Base-by-base conservation (phyloP, 1,284 basidiomycete species). In the Testicularia cyperi region DNA sequence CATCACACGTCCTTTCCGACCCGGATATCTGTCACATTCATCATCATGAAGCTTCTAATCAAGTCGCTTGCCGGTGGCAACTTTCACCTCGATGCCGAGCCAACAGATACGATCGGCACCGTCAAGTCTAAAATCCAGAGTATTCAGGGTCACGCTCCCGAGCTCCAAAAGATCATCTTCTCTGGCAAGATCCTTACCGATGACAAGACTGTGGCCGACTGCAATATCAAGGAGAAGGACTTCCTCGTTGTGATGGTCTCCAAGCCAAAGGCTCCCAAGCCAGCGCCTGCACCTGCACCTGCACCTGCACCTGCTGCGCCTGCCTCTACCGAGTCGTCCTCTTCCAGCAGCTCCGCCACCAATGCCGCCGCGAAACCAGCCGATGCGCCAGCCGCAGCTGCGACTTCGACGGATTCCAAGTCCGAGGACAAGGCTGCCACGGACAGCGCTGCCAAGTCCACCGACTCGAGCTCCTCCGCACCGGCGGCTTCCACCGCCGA, bases 241-340 rank as follows among this genome's bases (percentile, higher is more conserved):
- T 99, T 99, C 80, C 81, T 98, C 51, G 95, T 99, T 15, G 84
- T 98, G 35, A 98, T 98, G 94, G 89, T 97, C 33, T 86, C 90
- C 43, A 98, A 71, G 46, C 69, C 69, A 6, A 72, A 72, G 42
- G 54, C 55, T 15, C 45, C 65, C 12, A 68, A 68, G 44, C 52
- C 62, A 33, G 44, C 61, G 12, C 44, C 77, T 14, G 55, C 78
- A 10, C 25, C 68, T 23, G 32, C 72, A 12, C 49, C 66, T 7
- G 23, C 62, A 19, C 23, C 53, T 21, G 25, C 56, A 22, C 15
- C 55, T 18, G 31, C 62, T 21, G 38, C 60, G 8, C 21, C 52
- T 3, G 28, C 27, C 6, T 38, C 60, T 6, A 56, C 74, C 6
- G 60, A 72, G 16, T 70, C 73, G 20, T 60, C 81, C 25, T 47